phyloP scores from a whole-genome alignment of 192 early-diverging fungal species.

The Backusella macrospora region DNA sequence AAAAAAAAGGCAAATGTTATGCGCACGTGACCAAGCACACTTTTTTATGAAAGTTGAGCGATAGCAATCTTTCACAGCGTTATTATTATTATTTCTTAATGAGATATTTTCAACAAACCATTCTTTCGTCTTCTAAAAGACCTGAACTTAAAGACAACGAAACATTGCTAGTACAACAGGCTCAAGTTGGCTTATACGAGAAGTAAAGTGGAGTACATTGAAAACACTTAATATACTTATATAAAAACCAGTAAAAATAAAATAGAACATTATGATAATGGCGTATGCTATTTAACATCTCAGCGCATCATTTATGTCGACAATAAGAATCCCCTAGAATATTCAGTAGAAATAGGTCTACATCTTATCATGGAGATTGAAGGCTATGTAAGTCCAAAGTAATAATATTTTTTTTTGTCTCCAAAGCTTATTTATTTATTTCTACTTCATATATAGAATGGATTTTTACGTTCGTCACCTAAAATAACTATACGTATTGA shows the following conservation, averaged over 20 bases:
- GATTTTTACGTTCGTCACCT: constrained; percentile 62
- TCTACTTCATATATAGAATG: constrained; percentile 39
- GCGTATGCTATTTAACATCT: constrained; percentile 73
- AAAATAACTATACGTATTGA: constrained; percentile 62
- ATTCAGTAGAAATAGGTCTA: constrained; percentile 61
- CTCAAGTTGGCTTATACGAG: constrained; percentile 71
- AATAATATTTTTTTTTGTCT: neutral
- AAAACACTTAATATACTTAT: neutral
- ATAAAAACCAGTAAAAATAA: constrained; percentile 54
- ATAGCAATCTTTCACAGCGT: neutral
- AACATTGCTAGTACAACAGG: constrained; percentile 58
- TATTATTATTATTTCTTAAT: neutral
- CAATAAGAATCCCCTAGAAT: constrained; percentile 50
- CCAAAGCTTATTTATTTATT: neutral
- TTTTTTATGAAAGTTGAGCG: neutral
- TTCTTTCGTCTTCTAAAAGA: constrained; percentile 51
- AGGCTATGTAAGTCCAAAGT: constrained; percentile 45
- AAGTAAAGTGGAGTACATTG: constrained; percentile 45
- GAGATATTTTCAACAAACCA: constrained; percentile 37
- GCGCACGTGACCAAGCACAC: neutral
- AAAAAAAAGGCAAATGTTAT: neutral
- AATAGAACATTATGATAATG: constrained; percentile 67
- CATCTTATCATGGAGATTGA: constrained; percentile 48
- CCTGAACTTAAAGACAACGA: constrained; percentile 59
- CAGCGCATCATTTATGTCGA: constrained; percentile 85